A percentile compares a stretch with the other conserved stretches of the same genome.
These are phyloP conservation scores for Kazachstania bromeliacearum DNA, from an alignment of 805 yeast species.

Conservation along the genomic window DNA sequence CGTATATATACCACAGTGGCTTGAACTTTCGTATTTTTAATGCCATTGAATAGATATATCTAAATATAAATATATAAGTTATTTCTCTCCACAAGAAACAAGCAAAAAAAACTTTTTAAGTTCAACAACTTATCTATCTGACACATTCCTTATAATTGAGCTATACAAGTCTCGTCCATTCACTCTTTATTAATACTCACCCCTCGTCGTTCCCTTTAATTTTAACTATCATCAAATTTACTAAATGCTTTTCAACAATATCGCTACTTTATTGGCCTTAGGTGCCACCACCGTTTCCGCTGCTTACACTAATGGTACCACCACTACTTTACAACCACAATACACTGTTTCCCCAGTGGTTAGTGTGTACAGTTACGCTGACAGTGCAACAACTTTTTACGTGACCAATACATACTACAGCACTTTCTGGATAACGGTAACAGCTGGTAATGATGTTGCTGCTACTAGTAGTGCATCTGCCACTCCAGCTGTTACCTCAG, in stretches of 20 bases:
- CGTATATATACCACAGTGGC: no score
- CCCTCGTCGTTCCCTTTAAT: constrained; percentile 5
- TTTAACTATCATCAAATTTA: not conserved
- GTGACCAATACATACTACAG: constrained; percentile 17
- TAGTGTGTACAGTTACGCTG: constrained; percentile 14
- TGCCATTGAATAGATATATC: no score
- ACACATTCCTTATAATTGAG: constrained; percentile 5
- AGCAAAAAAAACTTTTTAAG: not conserved
- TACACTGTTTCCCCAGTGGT: constrained; percentile 13
- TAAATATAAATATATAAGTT: not conserved
- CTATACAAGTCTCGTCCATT: constrained; percentile 18
- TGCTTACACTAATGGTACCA: constrained; percentile 6
- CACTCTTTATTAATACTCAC: constrained; percentile 4
- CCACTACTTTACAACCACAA: constrained; percentile 17
- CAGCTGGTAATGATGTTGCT: constrained; percentile 1
- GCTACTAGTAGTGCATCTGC: not conserved
- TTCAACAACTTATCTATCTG: no score
- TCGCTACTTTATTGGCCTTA: constrained; percentile 7
- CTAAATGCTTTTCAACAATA: constrained; percentile 8
- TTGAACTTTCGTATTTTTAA: no score
- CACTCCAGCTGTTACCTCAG: not conserved
- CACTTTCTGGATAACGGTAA: constrained; percentile 15
- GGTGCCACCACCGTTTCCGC: constrained; percentile 12
- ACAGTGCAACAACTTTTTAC: constrained; percentile 20
- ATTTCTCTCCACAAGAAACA: not conserved